Base-by-base conservation (phyloP, 192 early-diverging fungal species). In the Coemansia pectinata region DNA sequence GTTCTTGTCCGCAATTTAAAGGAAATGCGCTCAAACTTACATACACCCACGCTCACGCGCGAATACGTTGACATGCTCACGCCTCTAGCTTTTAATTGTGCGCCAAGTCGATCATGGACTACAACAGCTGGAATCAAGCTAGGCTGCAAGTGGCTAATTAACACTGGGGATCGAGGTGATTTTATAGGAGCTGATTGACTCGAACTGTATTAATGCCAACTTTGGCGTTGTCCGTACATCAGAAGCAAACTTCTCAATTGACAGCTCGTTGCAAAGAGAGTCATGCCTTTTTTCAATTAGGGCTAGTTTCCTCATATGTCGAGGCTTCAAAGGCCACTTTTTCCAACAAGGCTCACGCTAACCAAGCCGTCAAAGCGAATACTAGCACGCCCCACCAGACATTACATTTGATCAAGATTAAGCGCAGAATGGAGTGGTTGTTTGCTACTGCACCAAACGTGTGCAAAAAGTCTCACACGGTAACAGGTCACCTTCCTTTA, bases 41-140 rank as follows among this genome's bases (percentile, higher is more conserved):
- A 15, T 58, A 58, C 55, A 33, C 55, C 55, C 55, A 58, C 55
- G 55, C 55, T 8, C 55, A 34, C 55, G 29, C 31, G 29, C 55
- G 33, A 58, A 34, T 33, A 58, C 15, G 31, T 14, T 33, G 27
- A 29, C 29, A 12, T 17, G 11, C 55, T 25, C 50, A 53, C 50
- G 50, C 50, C 23, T 11, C 9, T 53, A 25, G 21, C 10, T 23
- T 6, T 48, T 19, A 2, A 48, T 19, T 19, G 19, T 48, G 45
- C 45, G 5, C 45, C 6, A 6, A n/a, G 19, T 19, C 45, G 17
- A 48, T 19, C 4, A n/a, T n/a, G 17, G 7, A 48, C 6, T 19
- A 19, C 17, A 48, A n/a, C n/a, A n/a, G n/a, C 45, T 42, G 41
- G 41, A 15, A 42, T 42, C 15, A 42, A 39, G 10, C 38, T 39